Evolutionary conservation across 106 monocot species (phyloP).

Genomic region (Iris macrosiphon): DNA sequence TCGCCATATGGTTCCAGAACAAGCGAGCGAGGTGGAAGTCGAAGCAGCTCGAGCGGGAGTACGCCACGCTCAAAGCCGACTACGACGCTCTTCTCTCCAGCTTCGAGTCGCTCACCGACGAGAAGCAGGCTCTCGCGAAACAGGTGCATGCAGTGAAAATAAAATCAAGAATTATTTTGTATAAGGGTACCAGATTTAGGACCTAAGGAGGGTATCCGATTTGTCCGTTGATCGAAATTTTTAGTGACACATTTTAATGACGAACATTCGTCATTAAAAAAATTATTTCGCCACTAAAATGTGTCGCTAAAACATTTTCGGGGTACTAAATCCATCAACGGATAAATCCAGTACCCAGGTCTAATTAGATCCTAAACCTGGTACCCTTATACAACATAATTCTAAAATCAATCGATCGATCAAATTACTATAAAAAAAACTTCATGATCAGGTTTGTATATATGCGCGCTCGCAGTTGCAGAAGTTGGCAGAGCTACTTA

Average conservation of each 20-base stretch:
- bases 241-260: background rate
- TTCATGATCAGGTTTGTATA: background rate
- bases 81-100: conserved; percentile 38
- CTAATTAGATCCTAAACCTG: background rate
- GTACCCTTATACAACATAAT: no score
- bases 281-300: no score
- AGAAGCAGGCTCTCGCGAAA: conserved; percentile 38
- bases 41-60: conserved; percentile 70
- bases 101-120: conserved; percentile 33
- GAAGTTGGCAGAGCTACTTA: conserved; percentile 30
- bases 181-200: no score
- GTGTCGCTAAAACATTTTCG: no score
- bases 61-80: conserved; percentile 28
- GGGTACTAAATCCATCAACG: background rate
- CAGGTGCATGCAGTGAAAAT: conserved; percentile 17
- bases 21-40: conserved; percentile 71
- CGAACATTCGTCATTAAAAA: no score
- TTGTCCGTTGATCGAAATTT: background rate
- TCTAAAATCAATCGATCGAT: no score
- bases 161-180: background rate
- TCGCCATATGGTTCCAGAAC: conserved; percentile 90
- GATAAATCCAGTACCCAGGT: background rate
- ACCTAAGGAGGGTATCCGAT: no score
- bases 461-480: conserved; percentile 19
- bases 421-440: background rate